These are phyloP conservation scores for Leucosporidium creatinivorum DNA, from an alignment of 768 basidiomycete genomes.

Conservation along the genomic window DNA sequence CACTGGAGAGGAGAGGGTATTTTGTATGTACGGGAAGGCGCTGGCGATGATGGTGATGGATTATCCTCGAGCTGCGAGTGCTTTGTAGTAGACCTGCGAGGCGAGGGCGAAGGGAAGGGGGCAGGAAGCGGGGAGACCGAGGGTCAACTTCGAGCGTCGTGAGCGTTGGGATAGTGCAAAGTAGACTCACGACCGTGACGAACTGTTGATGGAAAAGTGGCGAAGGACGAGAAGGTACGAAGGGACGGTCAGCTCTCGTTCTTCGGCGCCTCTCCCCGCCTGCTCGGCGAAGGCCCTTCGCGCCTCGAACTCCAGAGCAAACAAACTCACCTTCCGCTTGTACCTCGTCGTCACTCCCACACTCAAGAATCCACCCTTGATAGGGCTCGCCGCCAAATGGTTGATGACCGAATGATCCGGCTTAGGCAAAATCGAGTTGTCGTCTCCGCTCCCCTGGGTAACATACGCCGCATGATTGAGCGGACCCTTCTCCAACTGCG, in stretches of 20 bases:
- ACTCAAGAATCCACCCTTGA: conserved; percentile 83
- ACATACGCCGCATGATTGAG: conserved; percentile 52
- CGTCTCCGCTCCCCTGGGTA: conserved; percentile 50
- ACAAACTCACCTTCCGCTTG: conserved; percentile 64
- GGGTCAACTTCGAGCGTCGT: background rate
- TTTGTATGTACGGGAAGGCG: no score
- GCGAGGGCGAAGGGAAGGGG: no score
- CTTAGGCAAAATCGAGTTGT: conserved; percentile 81
- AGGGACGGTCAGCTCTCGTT: background rate
- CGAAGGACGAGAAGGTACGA: background rate
- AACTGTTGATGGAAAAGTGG: conserved; percentile 8
- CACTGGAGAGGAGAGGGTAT: no score
- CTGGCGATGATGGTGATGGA: background rate
- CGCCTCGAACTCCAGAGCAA: no score
- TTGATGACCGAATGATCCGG: conserved; percentile 90
- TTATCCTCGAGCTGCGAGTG: conserved; percentile 2
- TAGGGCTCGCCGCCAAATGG: conserved; percentile 87
- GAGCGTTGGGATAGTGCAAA: no score
- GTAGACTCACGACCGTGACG: conserved; percentile 31
- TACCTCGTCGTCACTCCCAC: conserved; percentile 89
- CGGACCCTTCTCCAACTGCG: conserved; percentile 89
- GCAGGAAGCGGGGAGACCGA: background rate
- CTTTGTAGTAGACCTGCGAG: conserved; percentile 31
- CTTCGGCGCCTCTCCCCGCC: background rate
- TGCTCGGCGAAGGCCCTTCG: background rate